Percentiles rank a stretch among this genome's conserved stretches.
Conservation (phyloP, 768 basidiomycete genomes). For the Fistulinella prunicolor region DNA sequence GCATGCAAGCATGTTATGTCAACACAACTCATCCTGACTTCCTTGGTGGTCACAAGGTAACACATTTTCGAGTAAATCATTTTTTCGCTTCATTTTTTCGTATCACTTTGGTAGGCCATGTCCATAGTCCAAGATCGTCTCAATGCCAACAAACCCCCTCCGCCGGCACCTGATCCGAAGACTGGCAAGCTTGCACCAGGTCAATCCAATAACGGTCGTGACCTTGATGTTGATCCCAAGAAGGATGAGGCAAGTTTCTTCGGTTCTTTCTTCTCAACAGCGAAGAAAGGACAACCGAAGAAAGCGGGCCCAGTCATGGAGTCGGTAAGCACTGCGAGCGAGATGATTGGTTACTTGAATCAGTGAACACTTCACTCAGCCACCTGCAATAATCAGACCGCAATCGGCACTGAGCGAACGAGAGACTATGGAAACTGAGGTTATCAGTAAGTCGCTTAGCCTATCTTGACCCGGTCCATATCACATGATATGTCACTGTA, state of each 20-base stretch:
- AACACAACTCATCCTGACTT: slow-evolving; percentile 99
- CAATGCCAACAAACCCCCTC: slow-evolving; percentile 74
- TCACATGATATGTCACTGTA: slow-evolving; percentile 29
- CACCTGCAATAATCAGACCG: slow-evolving; percentile 84
- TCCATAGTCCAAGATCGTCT: slow-evolving; percentile 80
- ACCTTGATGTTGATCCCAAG: slow-evolving; percentile 86
- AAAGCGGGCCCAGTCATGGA: slow-evolving; percentile 61
- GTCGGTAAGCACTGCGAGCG: slow-evolving; percentile 37
- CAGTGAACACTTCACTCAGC: slow-evolving; percentile 38
- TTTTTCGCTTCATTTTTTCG: background rate
- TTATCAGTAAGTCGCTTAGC: slow-evolving; percentile 79
- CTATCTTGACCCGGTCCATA: background rate
- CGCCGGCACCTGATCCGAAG: slow-evolving; percentile 60
- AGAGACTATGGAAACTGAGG: slow-evolving; percentile 98
- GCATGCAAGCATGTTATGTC: slow-evolving; percentile 98
- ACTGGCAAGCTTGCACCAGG: slow-evolving; percentile 55
- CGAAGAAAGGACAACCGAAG: slow-evolving; percentile 57
- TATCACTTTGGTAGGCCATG: slow-evolving; percentile 62
- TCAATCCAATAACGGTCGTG: slow-evolving; percentile 87
- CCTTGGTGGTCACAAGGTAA: slow-evolving; percentile 87
- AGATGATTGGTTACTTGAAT: slow-evolving; percentile 13
- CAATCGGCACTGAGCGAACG: slow-evolving; percentile 89
- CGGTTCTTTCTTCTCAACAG: slow-evolving; percentile 88
- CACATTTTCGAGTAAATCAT: slow-evolving; percentile 3
- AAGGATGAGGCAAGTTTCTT: slow-evolving; percentile 93